phyloP scores from a whole-genome alignment of 73 alveolate species.

The Tetrahymena elliotti region DNA sequence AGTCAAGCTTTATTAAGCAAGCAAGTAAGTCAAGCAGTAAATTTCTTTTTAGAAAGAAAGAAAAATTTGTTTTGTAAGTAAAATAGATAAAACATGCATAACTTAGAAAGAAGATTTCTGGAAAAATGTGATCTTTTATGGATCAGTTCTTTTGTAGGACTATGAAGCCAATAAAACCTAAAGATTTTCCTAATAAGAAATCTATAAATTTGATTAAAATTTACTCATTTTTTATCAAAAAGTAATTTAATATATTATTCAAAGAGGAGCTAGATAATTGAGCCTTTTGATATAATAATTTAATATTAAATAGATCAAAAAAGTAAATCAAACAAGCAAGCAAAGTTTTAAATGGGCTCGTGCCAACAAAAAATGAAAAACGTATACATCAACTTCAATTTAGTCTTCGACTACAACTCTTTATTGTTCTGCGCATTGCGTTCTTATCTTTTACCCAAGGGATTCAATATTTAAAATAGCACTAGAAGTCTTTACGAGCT shows the following conservation, averaged over 20 bases:
- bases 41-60: too few species aligned
- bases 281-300: neutral
- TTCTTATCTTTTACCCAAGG: neutral
- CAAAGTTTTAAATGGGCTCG: neutral
- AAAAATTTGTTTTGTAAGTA: too few species aligned
- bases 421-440: neutral
- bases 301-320: neutral
- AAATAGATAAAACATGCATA: too few species aligned
- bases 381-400: neutral
- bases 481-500: neutral
- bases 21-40: neutral
- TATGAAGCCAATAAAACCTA: neutral
- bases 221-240: neutral
- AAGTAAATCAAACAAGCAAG: neutral
- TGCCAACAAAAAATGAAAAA: neutral
- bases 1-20: neutral
- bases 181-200: neutral
- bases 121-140: neutral
- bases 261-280: neutral
- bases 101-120: neutral
- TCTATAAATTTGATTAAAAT: neutral
- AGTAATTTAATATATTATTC: too few species aligned
- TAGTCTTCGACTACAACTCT: neutral
- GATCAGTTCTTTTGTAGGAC: neutral
- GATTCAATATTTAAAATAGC: neutral